phyloP scores from a whole-genome alignment of 1,284 basidiomycete genomes.

The Leccinum pseudoinsigne region DNA sequence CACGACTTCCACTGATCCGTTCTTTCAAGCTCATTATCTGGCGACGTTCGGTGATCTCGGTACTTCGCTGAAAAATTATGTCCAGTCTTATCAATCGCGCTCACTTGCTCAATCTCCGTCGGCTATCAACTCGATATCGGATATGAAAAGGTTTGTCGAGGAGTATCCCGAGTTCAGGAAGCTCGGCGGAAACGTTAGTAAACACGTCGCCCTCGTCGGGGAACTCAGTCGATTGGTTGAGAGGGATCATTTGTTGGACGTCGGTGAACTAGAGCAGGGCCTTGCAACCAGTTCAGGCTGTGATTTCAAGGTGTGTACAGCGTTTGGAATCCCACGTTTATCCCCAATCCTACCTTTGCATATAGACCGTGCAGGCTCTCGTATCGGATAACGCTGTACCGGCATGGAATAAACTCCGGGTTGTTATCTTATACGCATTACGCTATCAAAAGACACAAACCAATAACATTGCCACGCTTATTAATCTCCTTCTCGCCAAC shows the following conservation, averaged over 20 bases:
- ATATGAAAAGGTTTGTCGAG: conserved; percentile 98
- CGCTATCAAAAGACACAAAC: conserved; percentile 94
- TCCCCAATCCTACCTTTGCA: conserved; percentile 6
- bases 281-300: conserved; percentile 90
- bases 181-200: conserved; percentile 96
- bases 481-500: conserved; percentile 80
- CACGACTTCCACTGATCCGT: conserved; percentile 89
- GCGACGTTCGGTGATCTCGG: conserved; percentile 98
- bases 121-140: conserved; percentile 92
- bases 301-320: conserved; percentile 73
- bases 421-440: conserved; percentile 94
- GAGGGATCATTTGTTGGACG: conserved; percentile 81
- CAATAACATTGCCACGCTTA: conserved; percentile 81
- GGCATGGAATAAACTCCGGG: conserved; percentile 82
- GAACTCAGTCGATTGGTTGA: conserved; percentile 93
- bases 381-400: conserved; percentile 70
- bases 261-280: conserved; percentile 96
- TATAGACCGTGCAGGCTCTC: conserved; percentile 76
- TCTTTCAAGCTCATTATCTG: conserved; percentile 91
- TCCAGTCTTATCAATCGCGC: conserved; percentile 90
- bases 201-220: conserved; percentile 96
- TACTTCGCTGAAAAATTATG: conserved; percentile 90
- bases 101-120: conserved; percentile 78
- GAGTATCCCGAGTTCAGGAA: conserved; percentile 98
- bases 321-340: not conserved